Evolutionary conservation across 164 flowering plant species (phyloP).

Genomic region (Vitis cinerea): DNA sequence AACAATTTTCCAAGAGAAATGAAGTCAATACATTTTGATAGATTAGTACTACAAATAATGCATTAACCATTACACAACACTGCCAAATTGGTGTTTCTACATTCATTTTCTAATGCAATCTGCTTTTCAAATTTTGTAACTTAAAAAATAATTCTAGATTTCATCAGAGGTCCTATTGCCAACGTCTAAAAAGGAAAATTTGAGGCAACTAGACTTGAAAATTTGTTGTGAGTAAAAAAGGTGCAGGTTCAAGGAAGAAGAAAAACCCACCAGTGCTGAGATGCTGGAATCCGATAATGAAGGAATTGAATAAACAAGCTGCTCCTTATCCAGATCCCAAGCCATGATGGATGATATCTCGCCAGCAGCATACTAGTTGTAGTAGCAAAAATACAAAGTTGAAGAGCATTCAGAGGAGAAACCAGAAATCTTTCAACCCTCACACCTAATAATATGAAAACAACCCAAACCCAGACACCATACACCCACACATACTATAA

Average conservation of each 20-base stretch:
- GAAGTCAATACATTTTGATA: too few relatives aligned
- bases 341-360: slow-evolving; percentile 81
- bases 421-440: not conserved
- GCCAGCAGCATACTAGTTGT: slow-evolving; percentile 76
- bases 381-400: not conserved
- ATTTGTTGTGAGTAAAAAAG: too few relatives aligned
- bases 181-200: not conserved
- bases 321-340: slow-evolving; percentile 97
- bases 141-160: not conserved
- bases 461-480: not conserved
- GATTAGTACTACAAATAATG: too few relatives aligned
- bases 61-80: too few relatives aligned
- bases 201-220: not conserved
- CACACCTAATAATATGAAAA: not conserved
- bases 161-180: not conserved
- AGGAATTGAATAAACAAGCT: slow-evolving; percentile 65
- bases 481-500: not conserved
- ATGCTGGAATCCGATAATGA: slow-evolving; percentile 72
- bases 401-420: too few relatives aligned
- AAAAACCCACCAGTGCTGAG: slow-evolving; percentile 72
- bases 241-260: not conserved
- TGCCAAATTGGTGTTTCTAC: too few relatives aligned
- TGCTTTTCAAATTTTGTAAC: too few relatives aligned
- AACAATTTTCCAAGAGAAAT: too few relatives aligned
- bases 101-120: too few relatives aligned